phyloP scores from a whole-genome alignment of 1,284 basidiomycete genomes.

The Leccinum solheimii region DNA sequence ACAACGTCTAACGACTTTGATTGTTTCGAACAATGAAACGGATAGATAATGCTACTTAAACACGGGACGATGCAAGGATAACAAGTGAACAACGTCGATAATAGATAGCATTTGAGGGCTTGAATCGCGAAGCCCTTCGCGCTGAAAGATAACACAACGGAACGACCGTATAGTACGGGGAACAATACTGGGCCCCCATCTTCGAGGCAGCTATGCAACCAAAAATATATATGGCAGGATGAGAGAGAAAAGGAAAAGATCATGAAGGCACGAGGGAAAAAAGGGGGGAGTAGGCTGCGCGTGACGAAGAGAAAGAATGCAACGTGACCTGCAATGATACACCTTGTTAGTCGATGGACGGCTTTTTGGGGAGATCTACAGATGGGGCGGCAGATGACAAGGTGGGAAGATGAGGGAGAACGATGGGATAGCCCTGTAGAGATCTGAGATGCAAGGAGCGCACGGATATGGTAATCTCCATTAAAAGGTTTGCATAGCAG shows the following conservation, averaged over 20 bases:
- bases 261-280: neutral
- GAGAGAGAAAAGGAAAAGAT: constrained; percentile 16
- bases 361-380: no score
- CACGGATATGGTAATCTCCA: no score
- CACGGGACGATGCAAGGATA: neutral
- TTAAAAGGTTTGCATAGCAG: constrained; percentile 17
- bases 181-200: constrained; percentile 1
- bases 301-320: constrained; percentile 5
- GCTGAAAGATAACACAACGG: neutral
- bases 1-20: no score
- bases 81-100: neutral
- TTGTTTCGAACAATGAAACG: no score
- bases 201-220: constrained; percentile 22
- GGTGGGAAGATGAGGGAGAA: no score
- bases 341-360: no score
- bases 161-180: neutral
- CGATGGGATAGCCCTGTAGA: no score
- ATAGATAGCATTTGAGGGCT: constrained; percentile 36
- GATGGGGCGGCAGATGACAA: no score
- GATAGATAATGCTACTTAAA: no score
- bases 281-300: neutral
- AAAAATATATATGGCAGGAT: constrained; percentile 33
- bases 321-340: no score
- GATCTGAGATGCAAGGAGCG: no score
- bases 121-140: neutral